Conservation (phyloP, 768 basidiomycete genomes). For the Rhizopogon vesiculosus region DNA sequence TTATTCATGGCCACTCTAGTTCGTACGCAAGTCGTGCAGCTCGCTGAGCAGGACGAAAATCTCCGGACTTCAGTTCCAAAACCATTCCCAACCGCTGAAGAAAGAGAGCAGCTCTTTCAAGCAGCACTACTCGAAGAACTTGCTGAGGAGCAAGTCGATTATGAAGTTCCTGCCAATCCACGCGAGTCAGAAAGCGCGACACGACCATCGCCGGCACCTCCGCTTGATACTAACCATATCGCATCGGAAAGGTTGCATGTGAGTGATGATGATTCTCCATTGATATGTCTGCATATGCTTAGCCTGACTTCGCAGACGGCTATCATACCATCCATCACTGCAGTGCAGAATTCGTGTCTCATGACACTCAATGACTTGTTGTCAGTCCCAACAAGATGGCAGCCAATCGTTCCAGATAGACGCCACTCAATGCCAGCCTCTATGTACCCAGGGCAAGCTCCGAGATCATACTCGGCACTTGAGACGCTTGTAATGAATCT, state of each 20-base stretch:
- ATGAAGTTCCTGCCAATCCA: slow-evolving; percentile 1
- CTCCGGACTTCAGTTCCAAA: slow-evolving; percentile 3
- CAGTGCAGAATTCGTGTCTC: slow-evolving; percentile 70
- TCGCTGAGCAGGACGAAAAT: slow-evolving; percentile 2
- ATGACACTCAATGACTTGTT: slow-evolving; percentile 71
- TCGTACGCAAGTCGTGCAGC: slow-evolving; percentile 6
- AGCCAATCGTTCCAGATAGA: neutral
- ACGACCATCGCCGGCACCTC: neutral
- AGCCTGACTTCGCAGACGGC: slow-evolving; percentile 38
- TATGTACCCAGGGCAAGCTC: slow-evolving; percentile 24
- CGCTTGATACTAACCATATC: neutral
- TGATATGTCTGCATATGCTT: neutral
- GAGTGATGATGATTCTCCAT: neutral
- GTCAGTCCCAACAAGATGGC: slow-evolving; percentile 33
- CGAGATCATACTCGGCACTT: slow-evolving; percentile 40
- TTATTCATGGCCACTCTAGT: slow-evolving; percentile 24
- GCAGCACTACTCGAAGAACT: slow-evolving; percentile 18
- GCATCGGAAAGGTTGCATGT: neutral
- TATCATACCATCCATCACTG: slow-evolving; percentile 65
- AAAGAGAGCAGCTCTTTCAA: slow-evolving; percentile 6
- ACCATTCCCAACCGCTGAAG: slow-evolving; percentile 5
- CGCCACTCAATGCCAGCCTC: slow-evolving; percentile 13
- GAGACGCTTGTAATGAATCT: slow-evolving; percentile 61
- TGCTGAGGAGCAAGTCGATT: slow-evolving; percentile 15
- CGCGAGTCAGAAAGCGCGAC: neutral